phyloP scores from a whole-genome alignment of 1,284 basidiomycete species.

The Agroathelia rolfsii region DNA sequence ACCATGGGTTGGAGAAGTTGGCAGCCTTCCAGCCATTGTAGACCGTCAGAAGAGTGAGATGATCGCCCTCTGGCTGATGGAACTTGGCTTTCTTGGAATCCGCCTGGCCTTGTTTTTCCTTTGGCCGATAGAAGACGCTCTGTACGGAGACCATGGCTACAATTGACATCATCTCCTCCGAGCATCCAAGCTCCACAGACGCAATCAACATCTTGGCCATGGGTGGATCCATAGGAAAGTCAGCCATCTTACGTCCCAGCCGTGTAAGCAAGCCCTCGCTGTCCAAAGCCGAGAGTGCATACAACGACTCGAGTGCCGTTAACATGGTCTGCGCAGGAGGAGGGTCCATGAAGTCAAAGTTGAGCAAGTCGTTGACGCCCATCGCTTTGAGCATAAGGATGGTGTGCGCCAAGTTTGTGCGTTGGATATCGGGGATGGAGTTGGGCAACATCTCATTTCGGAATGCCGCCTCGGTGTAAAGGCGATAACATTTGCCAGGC shows the following conservation, averaged over 20 bases:
- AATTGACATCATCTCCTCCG: slow-evolving; percentile 93
- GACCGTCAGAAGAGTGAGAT: slow-evolving; percentile 91
- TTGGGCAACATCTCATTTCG: slow-evolving; percentile 85
- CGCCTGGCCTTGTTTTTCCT: slow-evolving; percentile 91
- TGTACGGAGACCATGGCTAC: slow-evolving; percentile 99
- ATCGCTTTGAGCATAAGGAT: slow-evolving; percentile 90
- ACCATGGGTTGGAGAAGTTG: slow-evolving; percentile 98
- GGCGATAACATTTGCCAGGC: slow-evolving; percentile 86
- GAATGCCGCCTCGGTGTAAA: slow-evolving; percentile 87
- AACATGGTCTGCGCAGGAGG: slow-evolving; percentile 89
- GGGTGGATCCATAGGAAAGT: slow-evolving; percentile 97
- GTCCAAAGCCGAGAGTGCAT: slow-evolving; percentile 96
- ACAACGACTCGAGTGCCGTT: slow-evolving; percentile 98
- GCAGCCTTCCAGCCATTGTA: slow-evolving; percentile 95
- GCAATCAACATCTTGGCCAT: slow-evolving; percentile 98
- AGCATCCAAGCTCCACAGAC: slow-evolving; percentile 89
- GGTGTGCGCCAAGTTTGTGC: slow-evolving; percentile 95
- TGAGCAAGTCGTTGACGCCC: slow-evolving; percentile 93
- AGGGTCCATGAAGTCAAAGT: slow-evolving; percentile 99
- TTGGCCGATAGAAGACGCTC: slow-evolving; percentile 92
- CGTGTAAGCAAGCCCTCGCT: slow-evolving; percentile 95
- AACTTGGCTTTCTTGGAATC: slow-evolving; percentile 98
- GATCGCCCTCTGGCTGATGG: slow-evolving; percentile 96
- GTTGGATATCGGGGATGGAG: slow-evolving; percentile 97
- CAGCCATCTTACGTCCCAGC: slow-evolving; percentile 92